These are phyloP conservation scores for Vitis rupestris DNA, from an alignment of 164 flowering plant genomes.

Conservation along the genomic window DNA sequence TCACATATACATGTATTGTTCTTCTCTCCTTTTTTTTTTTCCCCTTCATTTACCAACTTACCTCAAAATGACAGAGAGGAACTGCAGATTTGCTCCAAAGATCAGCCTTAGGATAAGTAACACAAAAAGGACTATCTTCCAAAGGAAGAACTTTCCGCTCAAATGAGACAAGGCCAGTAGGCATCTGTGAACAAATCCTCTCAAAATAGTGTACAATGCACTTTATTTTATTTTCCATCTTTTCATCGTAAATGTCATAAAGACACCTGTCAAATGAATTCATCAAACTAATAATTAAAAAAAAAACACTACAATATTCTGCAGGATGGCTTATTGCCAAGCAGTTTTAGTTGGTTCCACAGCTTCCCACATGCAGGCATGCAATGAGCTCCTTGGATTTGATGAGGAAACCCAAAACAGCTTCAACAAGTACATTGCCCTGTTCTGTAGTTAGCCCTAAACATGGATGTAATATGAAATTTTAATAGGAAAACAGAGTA, in stretches of 20 bases:
- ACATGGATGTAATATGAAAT: no score
- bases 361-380: no score
- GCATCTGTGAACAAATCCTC: slow-evolving; percentile 60
- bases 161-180: slow-evolving; percentile 72
- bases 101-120: slow-evolving; percentile 52
- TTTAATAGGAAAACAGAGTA: no score
- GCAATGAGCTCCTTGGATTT: no score
- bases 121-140: slow-evolving; percentile 17
- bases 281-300: no score
- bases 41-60: slow-evolving; percentile 16
- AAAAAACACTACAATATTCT: no score
- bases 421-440: no score
- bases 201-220: slow-evolving; percentile 87
- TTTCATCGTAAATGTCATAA: slow-evolving; percentile 38
- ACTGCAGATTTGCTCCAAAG: slow-evolving; percentile 67
- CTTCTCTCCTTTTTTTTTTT: not conserved
- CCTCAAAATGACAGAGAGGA: slow-evolving; percentile 72
- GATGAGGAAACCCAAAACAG: no score
- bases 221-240: slow-evolving; percentile 68
- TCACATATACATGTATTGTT: no score
- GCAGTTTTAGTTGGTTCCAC: no score
- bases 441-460: no score
- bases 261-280: slow-evolving; percentile 51
- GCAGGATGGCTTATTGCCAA: no score
- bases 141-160: slow-evolving; percentile 81